Evolutionary conservation across 164 flowering plant genomes (phyloP).

Genomic region (Cinnamomum micranthum): DNA sequence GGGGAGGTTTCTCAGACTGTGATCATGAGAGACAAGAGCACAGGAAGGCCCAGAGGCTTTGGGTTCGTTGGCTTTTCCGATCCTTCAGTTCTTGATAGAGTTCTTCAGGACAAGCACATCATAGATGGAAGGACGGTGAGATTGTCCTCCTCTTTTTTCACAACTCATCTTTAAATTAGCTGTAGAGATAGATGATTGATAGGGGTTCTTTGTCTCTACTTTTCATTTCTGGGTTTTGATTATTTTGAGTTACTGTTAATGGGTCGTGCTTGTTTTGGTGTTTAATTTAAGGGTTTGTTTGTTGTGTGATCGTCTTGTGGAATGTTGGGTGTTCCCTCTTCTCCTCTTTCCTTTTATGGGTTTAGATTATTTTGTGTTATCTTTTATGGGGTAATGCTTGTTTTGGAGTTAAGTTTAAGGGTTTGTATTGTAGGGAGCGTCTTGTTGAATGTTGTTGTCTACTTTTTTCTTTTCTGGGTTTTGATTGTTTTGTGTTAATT

Average conservation of each 20-base stretch:
- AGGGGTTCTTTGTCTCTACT: not conserved
- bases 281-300: not conserved
- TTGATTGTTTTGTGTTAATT: no score
- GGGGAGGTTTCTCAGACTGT: conserved; percentile 73
- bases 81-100: conserved; percentile 62
- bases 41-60: conserved; percentile 65
- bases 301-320: not conserved
- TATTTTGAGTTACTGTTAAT: not conserved
- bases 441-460: not conserved
- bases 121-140: conserved; percentile 79
- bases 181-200: not conserved
- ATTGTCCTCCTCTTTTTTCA: not conserved
- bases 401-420: not conserved
- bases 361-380: not conserved
- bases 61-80: conserved; percentile 66
- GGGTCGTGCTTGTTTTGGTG: not conserved
- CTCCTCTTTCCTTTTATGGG: no score
- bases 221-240: not conserved
- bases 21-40: conserved; percentile 68
- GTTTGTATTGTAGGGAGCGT: not conserved
- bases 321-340: not conserved
- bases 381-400: not conserved
- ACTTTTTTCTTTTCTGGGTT: no score
- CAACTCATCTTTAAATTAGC: not conserved
- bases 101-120: conserved; percentile 73